phyloP scores from a whole-genome alignment of 2,329 filamentous ascomycete species.

The Alternaria burnsii region DNA sequence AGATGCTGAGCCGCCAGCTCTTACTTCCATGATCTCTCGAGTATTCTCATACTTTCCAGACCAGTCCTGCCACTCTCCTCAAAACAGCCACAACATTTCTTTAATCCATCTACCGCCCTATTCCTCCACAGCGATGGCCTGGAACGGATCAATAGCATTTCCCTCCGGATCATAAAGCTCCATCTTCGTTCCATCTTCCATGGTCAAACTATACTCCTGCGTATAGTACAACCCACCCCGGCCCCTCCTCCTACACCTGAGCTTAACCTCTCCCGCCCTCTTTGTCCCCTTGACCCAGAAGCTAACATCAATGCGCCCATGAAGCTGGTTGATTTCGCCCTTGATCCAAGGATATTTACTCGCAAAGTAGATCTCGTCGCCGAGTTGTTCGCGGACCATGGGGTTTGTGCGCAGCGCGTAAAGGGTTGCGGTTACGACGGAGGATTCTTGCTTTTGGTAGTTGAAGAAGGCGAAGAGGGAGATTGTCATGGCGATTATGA shows the following conservation, averaged over 20 bases:
- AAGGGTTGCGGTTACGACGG: constrained; percentile 81
- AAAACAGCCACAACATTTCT: not conserved
- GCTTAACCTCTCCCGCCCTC: constrained; percentile 76
- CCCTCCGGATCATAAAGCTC: constrained; percentile 74
- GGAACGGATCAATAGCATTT: constrained; percentile 70
- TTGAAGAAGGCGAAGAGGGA: constrained; percentile 94
- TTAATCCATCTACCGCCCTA: not conserved
- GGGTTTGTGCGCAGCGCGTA: constrained; percentile 88
- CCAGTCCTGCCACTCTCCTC: not conserved
- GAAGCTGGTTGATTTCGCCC: constrained; percentile 87
- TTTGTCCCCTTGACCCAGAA: constrained; percentile 87
- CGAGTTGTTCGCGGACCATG: constrained; percentile 77
- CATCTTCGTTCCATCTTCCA: constrained; percentile 70
- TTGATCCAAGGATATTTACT: constrained; percentile 59
- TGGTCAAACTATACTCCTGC: constrained; percentile 85
- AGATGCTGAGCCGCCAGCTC: not conserved
- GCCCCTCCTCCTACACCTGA: constrained; percentile 76
- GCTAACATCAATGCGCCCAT: constrained; percentile 85
- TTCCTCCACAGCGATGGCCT: constrained; percentile 40
- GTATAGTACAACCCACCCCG: constrained; percentile 82
- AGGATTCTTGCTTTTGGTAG: constrained; percentile 94
- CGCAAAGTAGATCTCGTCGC: constrained; percentile 70
- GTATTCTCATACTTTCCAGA: not conserved
- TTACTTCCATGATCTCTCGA: not conserved
- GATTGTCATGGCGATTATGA: constrained; percentile 73